phyloP scores from a whole-genome alignment of 2,329 filamentous ascomycete species.

The Parascedosporium putredinis region DNA sequence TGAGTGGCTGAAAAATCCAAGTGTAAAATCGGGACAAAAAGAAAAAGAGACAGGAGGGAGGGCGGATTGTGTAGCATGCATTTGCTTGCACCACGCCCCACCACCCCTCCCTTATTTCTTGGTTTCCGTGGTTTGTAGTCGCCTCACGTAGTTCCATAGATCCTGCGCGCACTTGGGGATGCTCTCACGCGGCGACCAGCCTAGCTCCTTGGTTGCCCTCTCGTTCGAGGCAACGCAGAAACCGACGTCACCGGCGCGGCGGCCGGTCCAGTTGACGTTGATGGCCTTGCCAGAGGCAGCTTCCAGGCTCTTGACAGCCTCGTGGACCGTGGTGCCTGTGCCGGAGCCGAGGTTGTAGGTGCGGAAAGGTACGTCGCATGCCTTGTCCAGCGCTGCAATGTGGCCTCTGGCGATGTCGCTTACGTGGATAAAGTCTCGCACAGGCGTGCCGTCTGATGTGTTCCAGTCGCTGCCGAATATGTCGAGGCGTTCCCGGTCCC shows the following conservation, averaged over 20 bases:
- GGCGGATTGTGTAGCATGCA: too few relatives aligned
- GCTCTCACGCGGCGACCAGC: conserved; percentile 26
- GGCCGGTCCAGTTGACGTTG: conserved; percentile 23
- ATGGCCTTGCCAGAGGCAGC: conserved; percentile 24
- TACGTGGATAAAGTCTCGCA: conserved; percentile 60
- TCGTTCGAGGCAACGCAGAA: conserved; percentile 30
- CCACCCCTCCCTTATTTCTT: not conserved
- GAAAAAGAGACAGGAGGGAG: not conserved
- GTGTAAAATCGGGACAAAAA: not conserved
- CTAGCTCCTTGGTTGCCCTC: conserved; percentile 29
- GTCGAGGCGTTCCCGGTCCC: conserved; percentile 39
- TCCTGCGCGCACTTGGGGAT: conserved; percentile 22
- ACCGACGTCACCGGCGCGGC: conserved; percentile 33
- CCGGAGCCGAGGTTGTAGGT: conserved; percentile 36
- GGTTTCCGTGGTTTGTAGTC: not conserved
- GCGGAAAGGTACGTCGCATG: conserved; percentile 21
- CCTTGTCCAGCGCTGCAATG: conserved; percentile 42
- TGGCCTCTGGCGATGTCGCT: conserved; percentile 55
- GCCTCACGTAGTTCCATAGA: conserved; percentile 22
- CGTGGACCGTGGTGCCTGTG: conserved; percentile 32
- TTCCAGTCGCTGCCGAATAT: conserved; percentile 57
- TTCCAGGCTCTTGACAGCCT: conserved; percentile 30
- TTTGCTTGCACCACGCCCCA: too few relatives aligned
- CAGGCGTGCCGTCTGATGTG: conserved; percentile 53
- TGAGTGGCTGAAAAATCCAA: not conserved